Base-by-base conservation (phyloP, 23 red algal species). In the Porphyridium purpureum region DNA sequence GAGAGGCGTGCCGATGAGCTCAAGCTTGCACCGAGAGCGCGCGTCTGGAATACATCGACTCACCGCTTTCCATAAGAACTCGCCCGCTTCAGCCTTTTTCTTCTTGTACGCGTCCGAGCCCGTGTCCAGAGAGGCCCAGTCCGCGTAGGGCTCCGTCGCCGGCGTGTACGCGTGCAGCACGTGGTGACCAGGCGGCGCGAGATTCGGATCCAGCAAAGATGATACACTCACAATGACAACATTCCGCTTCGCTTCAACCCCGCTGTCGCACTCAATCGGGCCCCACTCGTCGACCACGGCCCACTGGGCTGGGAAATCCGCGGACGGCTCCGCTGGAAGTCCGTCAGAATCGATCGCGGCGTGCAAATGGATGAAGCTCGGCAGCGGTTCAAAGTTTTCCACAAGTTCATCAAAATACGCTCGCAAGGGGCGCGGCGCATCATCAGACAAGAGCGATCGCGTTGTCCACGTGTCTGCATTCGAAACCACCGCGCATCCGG, bases 161-260 rank as follows among this genome's bases (percentile, higher is more conserved):
- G 84, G 84, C 7, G 73, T 73, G 40, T 92, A 92, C 11, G 84
- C 84, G 47, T 92, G 84, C 11, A 92, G 11, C 3, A 80, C 74
- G 21, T 70, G 73, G 33, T 72, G 53, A 19, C 72, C 84, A 8
- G 27, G 20, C 27, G 72, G 84, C 35, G 59, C 59, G 1, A 64
- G 7, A 21, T 36, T 31, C 25, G 64, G n/a, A 7, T 92, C 84
- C n/a, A 72, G 14, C 9, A 81, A 72, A 6, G 84, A 74, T 21
- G 84, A 63, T 35, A 92, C 51, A 29, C 64, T 62, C 9, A 92
- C 50, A 4, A 72, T 33, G 19, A 80, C 84, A 1, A 80, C 84
- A 53, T 92, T 92, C 22, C 71, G 60, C 31, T 59, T 48, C 35
- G 49, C 51, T 6, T 65, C 66, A 23, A 74, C 35, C 4, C 54